Evolutionary conservation across 164 flowering plant genomes (phyloP).

Genomic region (Aristolochia fimbriata): DNA sequence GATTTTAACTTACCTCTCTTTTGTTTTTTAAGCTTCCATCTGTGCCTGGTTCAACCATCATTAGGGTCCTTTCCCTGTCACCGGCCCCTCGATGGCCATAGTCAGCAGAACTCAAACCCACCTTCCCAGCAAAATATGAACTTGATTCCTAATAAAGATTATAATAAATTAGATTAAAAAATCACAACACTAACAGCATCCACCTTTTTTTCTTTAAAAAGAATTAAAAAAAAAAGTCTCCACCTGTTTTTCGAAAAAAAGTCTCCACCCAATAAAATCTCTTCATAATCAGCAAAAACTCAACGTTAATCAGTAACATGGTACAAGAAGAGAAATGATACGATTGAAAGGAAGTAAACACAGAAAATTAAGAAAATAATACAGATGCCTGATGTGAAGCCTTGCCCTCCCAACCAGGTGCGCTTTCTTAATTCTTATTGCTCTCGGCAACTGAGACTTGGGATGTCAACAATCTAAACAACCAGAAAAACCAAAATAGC

Average conservation of each 20-base stretch:
- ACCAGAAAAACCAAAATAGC: too few species aligned
- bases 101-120: constrained; percentile 29
- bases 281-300: too few species aligned
- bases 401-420: too few species aligned
- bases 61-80: constrained; percentile 51
- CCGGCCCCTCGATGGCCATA: constrained; percentile 20
- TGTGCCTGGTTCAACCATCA: constrained; percentile 34
- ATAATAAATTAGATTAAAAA: background rate
- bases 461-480: too few species aligned
- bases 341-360: too few species aligned
- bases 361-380: too few species aligned
- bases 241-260: background rate
- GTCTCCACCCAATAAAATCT: background rate
- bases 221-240: background rate
- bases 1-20: constrained; percentile 34
- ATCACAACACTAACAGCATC: background rate
- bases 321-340: too few species aligned
- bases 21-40: constrained; percentile 21
- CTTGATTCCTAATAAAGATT: constrained; percentile 34
- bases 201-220: background rate
- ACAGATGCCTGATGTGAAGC: too few species aligned
- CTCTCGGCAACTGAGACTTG: too few species aligned
- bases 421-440: too few species aligned
- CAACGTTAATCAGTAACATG: too few species aligned
- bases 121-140: constrained; percentile 12